Percentiles rank a stretch among this genome's conserved stretches.
phyloP scores from a whole-genome alignment of 805 yeast genomes.

The Suhomyces sp. region DNA sequence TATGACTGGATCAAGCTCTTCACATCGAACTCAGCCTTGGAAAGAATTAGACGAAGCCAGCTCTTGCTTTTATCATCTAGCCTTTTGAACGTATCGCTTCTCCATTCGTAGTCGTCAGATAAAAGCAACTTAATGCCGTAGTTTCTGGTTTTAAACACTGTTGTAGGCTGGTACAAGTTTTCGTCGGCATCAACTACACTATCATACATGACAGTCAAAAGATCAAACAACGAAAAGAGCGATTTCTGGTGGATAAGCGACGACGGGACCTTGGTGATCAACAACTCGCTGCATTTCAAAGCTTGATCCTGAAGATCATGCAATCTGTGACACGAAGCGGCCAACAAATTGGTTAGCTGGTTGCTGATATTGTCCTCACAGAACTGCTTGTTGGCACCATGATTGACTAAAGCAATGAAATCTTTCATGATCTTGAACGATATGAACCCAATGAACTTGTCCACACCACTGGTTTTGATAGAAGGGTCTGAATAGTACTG shows the following conservation, averaged over 20 bases:
- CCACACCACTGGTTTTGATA: slow-evolving; percentile 61
- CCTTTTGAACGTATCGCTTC: slow-evolving; percentile 61
- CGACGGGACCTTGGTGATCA: slow-evolving; percentile 69
- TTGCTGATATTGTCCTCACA: slow-evolving; percentile 55
- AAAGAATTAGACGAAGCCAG: slow-evolving; percentile 65
- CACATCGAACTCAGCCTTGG: slow-evolving; percentile 65
- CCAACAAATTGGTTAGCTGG: slow-evolving; percentile 67
- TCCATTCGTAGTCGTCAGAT: slow-evolving; percentile 75
- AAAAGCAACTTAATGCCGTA: slow-evolving; percentile 54
- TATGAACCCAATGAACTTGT: slow-evolving; percentile 63
- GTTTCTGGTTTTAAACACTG: slow-evolving; percentile 48
- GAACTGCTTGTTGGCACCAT: slow-evolving; percentile 54
- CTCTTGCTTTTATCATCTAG: slow-evolving; percentile 56
- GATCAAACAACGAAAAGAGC: slow-evolving; percentile 75
- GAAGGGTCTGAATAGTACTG: slow-evolving; percentile 87
- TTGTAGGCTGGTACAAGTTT: slow-evolving; percentile 82
- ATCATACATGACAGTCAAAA: slow-evolving; percentile 71
- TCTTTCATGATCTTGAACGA: slow-evolving; percentile 57
- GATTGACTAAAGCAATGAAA: slow-evolving; percentile 50
- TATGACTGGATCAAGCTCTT: slow-evolving; percentile 79
- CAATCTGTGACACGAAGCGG: slow-evolving; percentile 75
- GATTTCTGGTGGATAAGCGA: slow-evolving; percentile 72
- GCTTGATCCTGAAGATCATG: slow-evolving; percentile 76
- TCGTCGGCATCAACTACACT: slow-evolving; percentile 81
- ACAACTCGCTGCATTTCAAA: slow-evolving; percentile 65